phyloP scores from a whole-genome alignment of 495 filamentous ascomycete species.

The Haplographium delicatum region DNA sequence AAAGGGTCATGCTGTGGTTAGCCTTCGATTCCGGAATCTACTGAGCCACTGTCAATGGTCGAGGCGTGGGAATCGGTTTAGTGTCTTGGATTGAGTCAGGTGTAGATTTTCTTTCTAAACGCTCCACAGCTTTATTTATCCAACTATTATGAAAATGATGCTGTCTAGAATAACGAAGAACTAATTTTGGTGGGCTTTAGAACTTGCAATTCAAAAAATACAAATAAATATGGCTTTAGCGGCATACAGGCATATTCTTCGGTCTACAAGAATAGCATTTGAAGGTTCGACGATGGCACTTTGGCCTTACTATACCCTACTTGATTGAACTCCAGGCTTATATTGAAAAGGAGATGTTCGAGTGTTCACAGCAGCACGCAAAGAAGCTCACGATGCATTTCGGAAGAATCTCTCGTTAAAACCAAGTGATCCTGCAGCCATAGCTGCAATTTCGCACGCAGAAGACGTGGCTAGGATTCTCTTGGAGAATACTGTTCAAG shows the following conservation, averaged over 20 bases:
- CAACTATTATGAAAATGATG: too few relatives aligned
- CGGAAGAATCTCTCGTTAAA: slow-evolving; percentile 53
- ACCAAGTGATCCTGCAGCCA: slow-evolving; percentile 44
- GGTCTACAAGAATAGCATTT: slow-evolving; percentile 78
- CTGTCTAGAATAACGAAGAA: too few relatives aligned
- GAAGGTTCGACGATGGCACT: slow-evolving; percentile 56
- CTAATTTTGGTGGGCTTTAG: too few relatives aligned
- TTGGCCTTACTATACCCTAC: neutral
- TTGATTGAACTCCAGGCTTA: neutral
- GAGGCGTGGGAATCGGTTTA: too few relatives aligned
- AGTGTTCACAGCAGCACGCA: slow-evolving; percentile 62
- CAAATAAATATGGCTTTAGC: slow-evolving; percentile 53
- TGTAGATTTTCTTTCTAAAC: too few relatives aligned
- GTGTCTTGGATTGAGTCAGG: too few relatives aligned
- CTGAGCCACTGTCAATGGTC: too few relatives aligned
- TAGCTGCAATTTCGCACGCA: slow-evolving; percentile 62
- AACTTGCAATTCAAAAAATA: too few relatives aligned
- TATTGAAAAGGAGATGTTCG: slow-evolving; percentile 48
- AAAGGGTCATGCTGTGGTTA: too few relatives aligned
- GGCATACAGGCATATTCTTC: slow-evolving; percentile 80
- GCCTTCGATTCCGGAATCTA: too few relatives aligned
- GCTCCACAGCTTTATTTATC: too few relatives aligned
- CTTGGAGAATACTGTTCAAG: slow-evolving; percentile 83
- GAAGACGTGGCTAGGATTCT: slow-evolving; percentile 78
- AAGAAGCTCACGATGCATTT: slow-evolving; percentile 67